These are phyloP conservation scores for Tylopilus subfusipes DNA, from an alignment of 768 basidiomycete species.

Conservation along the genomic window DNA sequence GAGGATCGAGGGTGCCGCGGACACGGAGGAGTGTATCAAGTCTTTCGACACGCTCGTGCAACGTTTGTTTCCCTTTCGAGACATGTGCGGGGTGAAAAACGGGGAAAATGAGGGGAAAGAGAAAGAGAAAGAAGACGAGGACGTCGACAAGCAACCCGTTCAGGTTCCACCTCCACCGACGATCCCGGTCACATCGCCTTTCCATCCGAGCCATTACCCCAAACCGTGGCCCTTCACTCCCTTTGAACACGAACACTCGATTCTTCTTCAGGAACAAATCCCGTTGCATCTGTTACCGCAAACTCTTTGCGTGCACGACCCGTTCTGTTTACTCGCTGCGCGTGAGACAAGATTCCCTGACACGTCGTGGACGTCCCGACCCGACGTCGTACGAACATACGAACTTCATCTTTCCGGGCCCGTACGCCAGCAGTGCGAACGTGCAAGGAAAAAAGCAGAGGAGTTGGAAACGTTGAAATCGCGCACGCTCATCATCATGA, in stretches of 20 bases:
- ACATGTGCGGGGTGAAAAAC: neutral
- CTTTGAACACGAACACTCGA: constrained; percentile 24
- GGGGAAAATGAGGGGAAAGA: neutral
- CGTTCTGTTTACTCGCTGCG: constrained; percentile 34
- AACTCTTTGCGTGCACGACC: constrained; percentile 44
- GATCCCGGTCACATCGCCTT: constrained; percentile 24
- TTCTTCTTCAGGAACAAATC: constrained; percentile 33
- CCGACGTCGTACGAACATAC: constrained; percentile 34
- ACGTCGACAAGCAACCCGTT: neutral
- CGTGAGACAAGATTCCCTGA: neutral
- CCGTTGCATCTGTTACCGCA: constrained; percentile 37
- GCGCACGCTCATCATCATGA: constrained; percentile 18
- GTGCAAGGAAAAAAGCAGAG: constrained; percentile 3
- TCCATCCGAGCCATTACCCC: constrained; percentile 37
- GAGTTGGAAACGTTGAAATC: constrained; percentile 12
- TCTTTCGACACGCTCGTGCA: no score
- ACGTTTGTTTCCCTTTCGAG: no score
- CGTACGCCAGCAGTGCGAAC: neutral
- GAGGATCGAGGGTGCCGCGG: constrained; percentile 10
- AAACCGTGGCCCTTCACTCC: constrained; percentile 41
- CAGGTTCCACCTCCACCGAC: neutral
- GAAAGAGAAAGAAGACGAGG: neutral
- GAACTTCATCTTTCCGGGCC: constrained; percentile 15
- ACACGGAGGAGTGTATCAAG: constrained; percentile 15
- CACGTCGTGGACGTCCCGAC: constrained; percentile 28